A percentile compares a stretch with the other conserved stretches of the same genome.
Evolutionary conservation across 2,329 filamentous ascomycete species (phyloP).

Genomic region (Coniochaeta hoffmannii): DNA sequence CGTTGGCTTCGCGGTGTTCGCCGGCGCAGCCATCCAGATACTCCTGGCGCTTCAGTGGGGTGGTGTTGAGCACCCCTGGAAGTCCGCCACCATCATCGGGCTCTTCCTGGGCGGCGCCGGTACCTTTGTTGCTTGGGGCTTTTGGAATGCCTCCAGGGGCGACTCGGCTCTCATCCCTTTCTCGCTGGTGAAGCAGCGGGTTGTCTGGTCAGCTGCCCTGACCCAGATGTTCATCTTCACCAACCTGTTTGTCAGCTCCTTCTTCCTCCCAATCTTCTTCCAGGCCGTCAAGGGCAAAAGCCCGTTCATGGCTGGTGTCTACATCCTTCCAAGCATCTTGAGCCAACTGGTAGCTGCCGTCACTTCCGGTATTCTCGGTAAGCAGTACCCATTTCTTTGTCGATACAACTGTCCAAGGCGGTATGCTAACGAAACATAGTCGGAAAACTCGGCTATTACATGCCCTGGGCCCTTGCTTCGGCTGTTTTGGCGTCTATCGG

Average conservation of each 20-base stretch:
- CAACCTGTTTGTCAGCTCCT: conserved; percentile 15
- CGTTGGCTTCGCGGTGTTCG: conserved; percentile 33
- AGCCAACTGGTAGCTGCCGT: conserved; percentile 15
- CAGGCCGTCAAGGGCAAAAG: conserved; percentile 23
- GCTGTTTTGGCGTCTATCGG: conserved; percentile 11
- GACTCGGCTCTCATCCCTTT: conserved; percentile 19
- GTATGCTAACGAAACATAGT: conserved; percentile 9
- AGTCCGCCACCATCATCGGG: conserved; percentile 28
- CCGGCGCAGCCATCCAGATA: conserved; percentile 31
- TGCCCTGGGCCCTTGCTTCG: conserved; percentile 12
- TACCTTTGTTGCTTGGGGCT: conserved; percentile 24
- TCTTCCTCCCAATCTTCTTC: conserved; percentile 29
- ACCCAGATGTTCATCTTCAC: conserved; percentile 15
- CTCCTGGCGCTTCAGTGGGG: conserved; percentile 39
- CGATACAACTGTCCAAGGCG: neutral
- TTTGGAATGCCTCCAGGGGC: conserved; percentile 30
- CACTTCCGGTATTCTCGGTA: conserved; percentile 15
- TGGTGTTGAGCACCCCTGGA: conserved; percentile 30
- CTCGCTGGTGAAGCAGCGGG: conserved; percentile 13
- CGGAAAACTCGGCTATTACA: conserved; percentile 13
- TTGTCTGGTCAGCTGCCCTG: conserved; percentile 16
- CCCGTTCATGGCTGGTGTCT: conserved; percentile 25
- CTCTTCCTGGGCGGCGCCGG: conserved; percentile 29
- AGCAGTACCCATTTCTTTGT: conserved; percentile 4
- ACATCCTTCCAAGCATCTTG: conserved; percentile 20